phyloP scores from a whole-genome alignment of 2,329 filamentous ascomycete genomes.

The Paraphaeosphaeria minitans region DNA sequence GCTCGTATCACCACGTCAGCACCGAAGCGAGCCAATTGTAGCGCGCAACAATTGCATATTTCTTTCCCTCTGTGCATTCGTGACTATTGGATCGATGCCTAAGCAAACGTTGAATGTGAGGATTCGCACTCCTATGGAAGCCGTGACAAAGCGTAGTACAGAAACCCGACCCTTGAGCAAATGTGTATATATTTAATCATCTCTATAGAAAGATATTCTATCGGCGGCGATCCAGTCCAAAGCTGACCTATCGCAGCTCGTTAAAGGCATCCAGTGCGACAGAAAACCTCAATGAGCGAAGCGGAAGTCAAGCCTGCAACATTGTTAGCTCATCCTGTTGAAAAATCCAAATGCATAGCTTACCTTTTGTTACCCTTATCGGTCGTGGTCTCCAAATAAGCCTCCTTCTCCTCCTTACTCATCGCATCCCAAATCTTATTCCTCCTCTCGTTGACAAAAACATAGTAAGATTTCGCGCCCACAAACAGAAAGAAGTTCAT shows the following conservation, averaged over 20 bases:
- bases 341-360: neutral
- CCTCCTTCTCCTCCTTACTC: slow-evolving; percentile 42
- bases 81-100: too few species aligned
- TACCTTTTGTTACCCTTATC: slow-evolving; percentile 45
- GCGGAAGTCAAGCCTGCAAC: slow-evolving; percentile 35
- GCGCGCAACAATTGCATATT: neutral
- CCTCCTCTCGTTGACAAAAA: slow-evolving; percentile 53
- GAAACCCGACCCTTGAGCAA: too few species aligned
- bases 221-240: neutral
- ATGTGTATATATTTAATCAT: too few species aligned
- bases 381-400: slow-evolving; percentile 42
- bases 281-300: slow-evolving; percentile 34
- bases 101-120: too few species aligned
- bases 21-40: neutral
- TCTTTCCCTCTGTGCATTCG: neutral
- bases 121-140: too few species aligned
- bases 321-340: neutral
- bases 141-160: too few species aligned
- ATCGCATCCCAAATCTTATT: slow-evolving; percentile 39
- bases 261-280: neutral
- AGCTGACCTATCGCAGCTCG: neutral
- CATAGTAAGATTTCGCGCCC: slow-evolving; percentile 60
- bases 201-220: neutral
- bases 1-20: neutral
- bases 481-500: slow-evolving; percentile 59